Evolutionary conservation across 2,329 filamentous ascomycete species (phyloP).

Genomic region (Colletotrichum agaves): DNA sequence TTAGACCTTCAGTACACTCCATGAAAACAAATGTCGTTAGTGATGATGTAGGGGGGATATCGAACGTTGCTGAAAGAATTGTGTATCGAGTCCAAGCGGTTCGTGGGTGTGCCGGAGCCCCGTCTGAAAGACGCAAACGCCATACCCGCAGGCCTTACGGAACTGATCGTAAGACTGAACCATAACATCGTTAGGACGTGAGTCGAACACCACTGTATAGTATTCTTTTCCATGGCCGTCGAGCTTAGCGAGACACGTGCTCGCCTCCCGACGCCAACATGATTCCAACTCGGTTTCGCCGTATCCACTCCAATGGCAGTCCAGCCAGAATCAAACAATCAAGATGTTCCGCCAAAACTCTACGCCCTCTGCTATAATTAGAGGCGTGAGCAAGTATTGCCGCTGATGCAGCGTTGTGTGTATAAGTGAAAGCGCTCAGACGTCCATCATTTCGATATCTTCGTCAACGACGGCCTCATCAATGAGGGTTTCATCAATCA

Average conservation of each 20-base stretch:
- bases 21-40: constrained; percentile 23
- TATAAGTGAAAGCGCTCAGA: constrained; percentile 50
- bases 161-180: constrained; percentile 24
- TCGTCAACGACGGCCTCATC: constrained; percentile 43
- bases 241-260: constrained; percentile 19
- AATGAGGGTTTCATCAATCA: constrained; percentile 41
- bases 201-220: constrained; percentile 22
- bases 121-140: constrained; percentile 17
- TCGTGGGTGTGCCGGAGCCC: not conserved
- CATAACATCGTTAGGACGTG: constrained; percentile 38
- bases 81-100: constrained; percentile 8
- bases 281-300: constrained; percentile 31
- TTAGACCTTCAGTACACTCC: constrained; percentile 19
- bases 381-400: constrained; percentile 43
- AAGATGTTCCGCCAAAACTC: constrained; percentile 38
- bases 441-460: constrained; percentile 71
- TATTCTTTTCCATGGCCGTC: not conserved
- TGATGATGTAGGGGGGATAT: constrained; percentile 22
- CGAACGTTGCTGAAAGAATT: constrained; percentile 11
- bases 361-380: constrained; percentile 44
- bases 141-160: constrained; percentile 21
- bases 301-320: constrained; percentile 34
- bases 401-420: constrained; percentile 3
- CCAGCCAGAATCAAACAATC: constrained; percentile 42
- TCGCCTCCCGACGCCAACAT: constrained; percentile 26